These are phyloP conservation scores for Malassezia globosa DNA, from an alignment of 1,284 basidiomycete species.

Conservation along the genomic window DNA sequence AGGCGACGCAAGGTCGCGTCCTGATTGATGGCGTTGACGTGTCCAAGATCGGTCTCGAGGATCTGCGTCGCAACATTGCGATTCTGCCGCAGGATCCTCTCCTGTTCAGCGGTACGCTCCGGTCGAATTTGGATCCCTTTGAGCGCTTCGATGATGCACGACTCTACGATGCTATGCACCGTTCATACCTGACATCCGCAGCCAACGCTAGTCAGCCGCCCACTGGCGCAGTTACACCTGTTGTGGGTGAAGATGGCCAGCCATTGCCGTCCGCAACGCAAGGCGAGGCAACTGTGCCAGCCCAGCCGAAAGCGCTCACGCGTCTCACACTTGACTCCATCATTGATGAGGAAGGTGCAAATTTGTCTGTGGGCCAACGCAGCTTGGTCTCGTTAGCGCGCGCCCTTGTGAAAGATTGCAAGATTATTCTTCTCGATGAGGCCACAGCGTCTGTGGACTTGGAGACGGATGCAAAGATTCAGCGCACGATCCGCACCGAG, in stretches of 20 bases:
- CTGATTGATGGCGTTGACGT: constrained; percentile 60
- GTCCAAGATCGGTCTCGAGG: constrained; percentile 50
- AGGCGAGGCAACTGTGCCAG: not conserved
- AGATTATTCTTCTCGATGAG: constrained; percentile 52
- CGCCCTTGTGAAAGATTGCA: constrained; percentile 41
- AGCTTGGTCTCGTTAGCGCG: constrained; percentile 47
- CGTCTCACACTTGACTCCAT: constrained; percentile 41
- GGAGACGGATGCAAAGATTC: constrained; percentile 70
- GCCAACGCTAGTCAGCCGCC: constrained; percentile 18
- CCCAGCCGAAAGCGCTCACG: constrained; percentile 14
- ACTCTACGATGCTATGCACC: constrained; percentile 45
- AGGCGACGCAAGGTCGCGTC: constrained; percentile 57
- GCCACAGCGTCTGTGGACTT: constrained; percentile 68
- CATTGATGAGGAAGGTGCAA: constrained; percentile 45
- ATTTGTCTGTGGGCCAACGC: constrained; percentile 46
- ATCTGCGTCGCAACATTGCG: constrained; percentile 37
- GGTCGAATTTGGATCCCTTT: constrained; percentile 48
- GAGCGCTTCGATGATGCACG: constrained; percentile 44
- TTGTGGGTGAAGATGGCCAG: not conserved
- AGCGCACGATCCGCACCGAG: constrained; percentile 70
- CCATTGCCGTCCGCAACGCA: not conserved
- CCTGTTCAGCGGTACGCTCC: constrained; percentile 48
- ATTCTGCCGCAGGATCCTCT: constrained; percentile 45
- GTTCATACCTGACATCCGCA: constrained; percentile 40
- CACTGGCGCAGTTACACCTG: constrained; percentile 9